Conservation (phyloP, 2,329 filamentous ascomycete species). For the Cercospora sp. region DNA sequence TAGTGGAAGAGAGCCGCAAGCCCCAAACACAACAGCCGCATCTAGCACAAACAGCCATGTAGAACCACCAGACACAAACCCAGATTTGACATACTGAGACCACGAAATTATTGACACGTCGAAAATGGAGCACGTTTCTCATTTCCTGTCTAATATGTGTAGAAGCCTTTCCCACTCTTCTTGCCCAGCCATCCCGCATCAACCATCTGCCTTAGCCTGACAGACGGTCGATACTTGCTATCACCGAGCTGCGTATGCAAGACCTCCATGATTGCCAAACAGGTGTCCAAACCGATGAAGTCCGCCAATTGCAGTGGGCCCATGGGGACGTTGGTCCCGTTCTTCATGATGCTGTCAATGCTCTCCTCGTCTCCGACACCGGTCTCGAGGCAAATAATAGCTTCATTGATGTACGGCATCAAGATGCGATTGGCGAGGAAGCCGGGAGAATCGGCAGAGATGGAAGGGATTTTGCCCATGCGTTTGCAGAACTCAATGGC, state of each 20-base stretch:
- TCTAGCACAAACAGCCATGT: background rate
- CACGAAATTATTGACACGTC: background rate
- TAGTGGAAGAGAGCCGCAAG: background rate
- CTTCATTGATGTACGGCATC: conserved; percentile 99
- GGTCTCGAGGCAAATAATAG: conserved; percentile 92
- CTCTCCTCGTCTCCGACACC: conserved; percentile 84
- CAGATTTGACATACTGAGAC: background rate
- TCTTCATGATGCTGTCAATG: conserved; percentile 99
- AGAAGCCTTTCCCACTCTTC: conserved; percentile 96
- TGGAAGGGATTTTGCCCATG: conserved; percentile 90
- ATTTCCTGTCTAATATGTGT: conserved; percentile 66
- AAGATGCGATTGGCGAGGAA: conserved; percentile 96
- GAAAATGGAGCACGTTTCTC: background rate
- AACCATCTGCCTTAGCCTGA: conserved; percentile 90
- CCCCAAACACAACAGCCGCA: background rate
- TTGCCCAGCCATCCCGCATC: conserved; percentile 97
- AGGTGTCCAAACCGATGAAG: conserved; percentile 96
- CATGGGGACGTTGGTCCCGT: conserved; percentile 98
- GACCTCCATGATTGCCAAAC: conserved; percentile 95
- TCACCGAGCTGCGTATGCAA: conserved; percentile 88
- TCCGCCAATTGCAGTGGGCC: conserved; percentile 90
- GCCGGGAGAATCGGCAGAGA: conserved; percentile 85
- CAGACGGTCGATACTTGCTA: conserved; percentile 89
- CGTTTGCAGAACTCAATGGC: conserved; percentile 82
- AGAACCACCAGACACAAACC: background rate